Base-by-base conservation (phyloP, 768 basidiomycete species). In the Termitomyces sp. region DNA sequence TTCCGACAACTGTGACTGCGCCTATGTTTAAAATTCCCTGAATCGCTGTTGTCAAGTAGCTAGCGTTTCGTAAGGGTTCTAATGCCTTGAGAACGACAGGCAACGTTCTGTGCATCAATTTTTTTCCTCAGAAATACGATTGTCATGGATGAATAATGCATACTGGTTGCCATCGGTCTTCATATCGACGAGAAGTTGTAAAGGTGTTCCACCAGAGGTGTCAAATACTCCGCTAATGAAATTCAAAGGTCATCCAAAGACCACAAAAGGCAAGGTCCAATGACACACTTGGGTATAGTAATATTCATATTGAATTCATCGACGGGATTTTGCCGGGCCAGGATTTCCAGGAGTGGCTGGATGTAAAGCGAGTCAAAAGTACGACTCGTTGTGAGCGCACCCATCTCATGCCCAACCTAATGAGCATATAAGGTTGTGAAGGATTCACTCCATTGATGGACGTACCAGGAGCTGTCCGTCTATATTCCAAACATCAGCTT, bases 111-210 rank as follows among this genome's bases (percentile, higher is more conserved):
- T 56, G 55, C 33, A 28, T 20, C 48, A 40, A 14, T 20, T 7
- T 14, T 13, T n/a, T 41, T 38, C 5, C 23, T n/a, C 26, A 43
- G 26, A 40, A 41, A 32, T n/a, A 54, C 12, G 6, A 16, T 54
- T n/a, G 28, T n/a, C 40, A 32, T 54, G 8, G 6, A 30, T 28
- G 35, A 14, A 3, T 46, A 43, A 40, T 26, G 68, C 77, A 56
- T 65, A 81, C 81, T 71, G 65, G n/a, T 64, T 59, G 0, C 81
- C 81, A 60, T 82, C 77, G 1, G 80, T 81, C 66, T 82, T 83
- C 66, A 83, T 76, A 58, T 82, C 80, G 7, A 82, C 71, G 12
- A 82, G 67, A n/a, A 82, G 68, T 49, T 83, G 81, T 38, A 83
- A 68, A 6, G 80, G 62, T 7, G 67, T 74, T 28, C 63, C 67